Conservation (phyloP, 2,329 filamentous ascomycete species). For the Cladosporium sp. region DNA sequence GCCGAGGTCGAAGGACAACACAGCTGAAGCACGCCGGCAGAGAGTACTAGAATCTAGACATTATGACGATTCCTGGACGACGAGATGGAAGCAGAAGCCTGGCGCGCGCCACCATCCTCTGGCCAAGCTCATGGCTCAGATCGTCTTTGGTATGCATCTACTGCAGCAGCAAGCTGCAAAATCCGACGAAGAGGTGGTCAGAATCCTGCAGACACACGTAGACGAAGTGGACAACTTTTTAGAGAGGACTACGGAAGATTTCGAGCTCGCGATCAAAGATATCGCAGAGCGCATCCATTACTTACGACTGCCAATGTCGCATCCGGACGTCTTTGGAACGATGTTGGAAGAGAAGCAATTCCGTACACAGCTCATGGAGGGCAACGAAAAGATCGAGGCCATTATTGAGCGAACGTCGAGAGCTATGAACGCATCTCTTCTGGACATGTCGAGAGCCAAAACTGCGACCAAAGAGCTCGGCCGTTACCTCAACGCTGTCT, state of each 20-base stretch:
- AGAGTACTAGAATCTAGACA: slow-evolving; percentile 64
- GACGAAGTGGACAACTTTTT: slow-evolving; percentile 91
- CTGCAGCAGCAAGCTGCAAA: slow-evolving; percentile 81
- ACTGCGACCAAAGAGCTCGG: slow-evolving; percentile 72
- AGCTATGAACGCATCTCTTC: slow-evolving; percentile 70
- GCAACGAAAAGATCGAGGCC: slow-evolving; percentile 88
- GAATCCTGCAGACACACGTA: slow-evolving; percentile 85
- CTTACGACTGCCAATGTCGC: slow-evolving; percentile 77
- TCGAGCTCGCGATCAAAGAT: slow-evolving; percentile 72
- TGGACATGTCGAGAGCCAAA: slow-evolving; percentile 74
- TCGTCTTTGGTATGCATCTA: slow-evolving; percentile 88
- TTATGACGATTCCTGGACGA: slow-evolving; percentile 67
- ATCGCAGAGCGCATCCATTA: slow-evolving; percentile 75
- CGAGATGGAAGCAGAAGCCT: slow-evolving; percentile 70
- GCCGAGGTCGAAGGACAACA: slow-evolving; percentile 37
- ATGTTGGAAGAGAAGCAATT: slow-evolving; percentile 85
- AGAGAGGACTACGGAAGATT: slow-evolving; percentile 79
- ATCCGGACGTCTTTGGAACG: slow-evolving; percentile 75
- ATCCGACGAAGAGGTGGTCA: slow-evolving; percentile 80
- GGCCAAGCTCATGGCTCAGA: slow-evolving; percentile 85
- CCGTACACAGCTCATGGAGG: slow-evolving; percentile 73
- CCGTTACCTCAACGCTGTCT: slow-evolving; percentile 66
- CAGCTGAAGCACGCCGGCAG: slow-evolving; percentile 60
- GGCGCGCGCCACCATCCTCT: slow-evolving; percentile 80
- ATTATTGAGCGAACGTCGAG: slow-evolving; percentile 75